Conservation (phyloP, 768 basidiomycete genomes). For the Clitopilus hobsonii region DNA sequence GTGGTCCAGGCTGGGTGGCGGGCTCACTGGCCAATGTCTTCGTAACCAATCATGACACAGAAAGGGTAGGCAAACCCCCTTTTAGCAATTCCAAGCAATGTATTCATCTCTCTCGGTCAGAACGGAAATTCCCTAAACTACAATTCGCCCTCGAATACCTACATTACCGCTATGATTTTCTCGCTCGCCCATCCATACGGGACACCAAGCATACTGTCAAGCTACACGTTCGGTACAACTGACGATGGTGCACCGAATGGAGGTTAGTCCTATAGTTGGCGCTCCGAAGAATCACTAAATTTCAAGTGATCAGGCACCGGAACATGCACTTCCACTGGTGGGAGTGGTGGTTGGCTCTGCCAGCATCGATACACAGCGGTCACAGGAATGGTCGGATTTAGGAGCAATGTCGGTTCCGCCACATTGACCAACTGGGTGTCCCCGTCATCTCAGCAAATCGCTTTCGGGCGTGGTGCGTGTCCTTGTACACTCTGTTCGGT, state of each 20-base stretch:
- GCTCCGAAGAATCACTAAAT: not conserved
- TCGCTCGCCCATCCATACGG: conserved; percentile 67
- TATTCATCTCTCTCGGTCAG: conserved; percentile 19
- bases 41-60: conserved; percentile 69
- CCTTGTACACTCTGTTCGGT: no score
- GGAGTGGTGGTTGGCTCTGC: conserved; percentile 59
- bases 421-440: conserved; percentile 54
- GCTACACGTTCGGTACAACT: conserved; percentile 44
- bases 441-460: conserved; percentile 54
- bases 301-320: conserved; percentile 29
- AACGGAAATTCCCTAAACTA: conserved; percentile 49
- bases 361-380: conserved; percentile 60
- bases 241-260: conserved; percentile 61
- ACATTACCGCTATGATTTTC: conserved; percentile 55
- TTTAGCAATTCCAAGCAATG: not conserved
- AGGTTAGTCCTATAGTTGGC: conserved; percentile 23
- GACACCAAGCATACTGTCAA: conserved; percentile 58
- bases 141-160: conserved; percentile 62
- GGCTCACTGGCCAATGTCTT: conserved; percentile 56
- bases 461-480: conserved; percentile 68
- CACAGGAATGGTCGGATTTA: conserved; percentile 61
- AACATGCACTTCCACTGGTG: conserved; percentile 45
- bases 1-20: conserved; percentile 53
- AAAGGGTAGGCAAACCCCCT: conserved; percentile 35
- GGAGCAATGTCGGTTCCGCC: conserved; percentile 50